These are phyloP conservation scores for Inga oerstediana DNA, from an alignment of 306 rosid species.

Conservation along the genomic window DNA sequence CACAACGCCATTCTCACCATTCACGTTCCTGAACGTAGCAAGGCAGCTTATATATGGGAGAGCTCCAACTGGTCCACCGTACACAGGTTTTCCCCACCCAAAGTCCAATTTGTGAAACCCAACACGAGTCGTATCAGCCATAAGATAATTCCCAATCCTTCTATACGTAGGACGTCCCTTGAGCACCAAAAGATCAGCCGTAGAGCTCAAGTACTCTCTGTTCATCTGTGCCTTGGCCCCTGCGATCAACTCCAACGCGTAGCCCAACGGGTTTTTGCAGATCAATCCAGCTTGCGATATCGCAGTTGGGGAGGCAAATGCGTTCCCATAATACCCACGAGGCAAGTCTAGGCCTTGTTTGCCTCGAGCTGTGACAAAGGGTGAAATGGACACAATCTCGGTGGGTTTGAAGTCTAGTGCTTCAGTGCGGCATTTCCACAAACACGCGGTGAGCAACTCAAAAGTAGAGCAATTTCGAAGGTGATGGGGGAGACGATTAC, in stretches of 20 bases:
- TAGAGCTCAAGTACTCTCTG: constrained; percentile 18
- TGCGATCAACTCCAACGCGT: constrained; percentile 28
- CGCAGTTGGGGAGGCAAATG: constrained; percentile 29
- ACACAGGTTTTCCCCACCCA: constrained; percentile 26
- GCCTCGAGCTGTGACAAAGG: constrained; percentile 23
- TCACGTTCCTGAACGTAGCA: not conserved
- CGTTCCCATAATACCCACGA: constrained; percentile 34
- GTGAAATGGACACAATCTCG: constrained; percentile 23
- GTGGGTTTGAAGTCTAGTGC: constrained; percentile 20
- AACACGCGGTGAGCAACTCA: constrained; percentile 15
- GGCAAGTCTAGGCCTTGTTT: constrained; percentile 18
- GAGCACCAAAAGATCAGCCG: constrained; percentile 30
- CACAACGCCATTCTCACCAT: constrained; percentile 27
- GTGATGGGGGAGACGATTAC: not conserved
- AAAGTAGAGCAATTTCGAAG: constrained; percentile 11
- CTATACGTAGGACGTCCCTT: constrained; percentile 21
- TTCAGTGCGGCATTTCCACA: constrained; percentile 36
- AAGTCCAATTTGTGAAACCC: constrained; percentile 30
- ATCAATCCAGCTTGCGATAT: constrained; percentile 5
- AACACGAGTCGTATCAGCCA: constrained; percentile 24
- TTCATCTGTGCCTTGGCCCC: constrained; percentile 19
- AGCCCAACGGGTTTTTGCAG: constrained; percentile 18
- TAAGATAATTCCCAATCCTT: constrained; percentile 8
- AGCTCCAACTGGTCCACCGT: constrained; percentile 31
- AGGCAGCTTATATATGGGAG: constrained; percentile 13